A percentile compares a stretch with the other conserved stretches of the same genome.
These are phyloP conservation scores for Grosmannia serpens DNA, from an alignment of 2,329 filamentous ascomycete species.

Conservation along the genomic window DNA sequence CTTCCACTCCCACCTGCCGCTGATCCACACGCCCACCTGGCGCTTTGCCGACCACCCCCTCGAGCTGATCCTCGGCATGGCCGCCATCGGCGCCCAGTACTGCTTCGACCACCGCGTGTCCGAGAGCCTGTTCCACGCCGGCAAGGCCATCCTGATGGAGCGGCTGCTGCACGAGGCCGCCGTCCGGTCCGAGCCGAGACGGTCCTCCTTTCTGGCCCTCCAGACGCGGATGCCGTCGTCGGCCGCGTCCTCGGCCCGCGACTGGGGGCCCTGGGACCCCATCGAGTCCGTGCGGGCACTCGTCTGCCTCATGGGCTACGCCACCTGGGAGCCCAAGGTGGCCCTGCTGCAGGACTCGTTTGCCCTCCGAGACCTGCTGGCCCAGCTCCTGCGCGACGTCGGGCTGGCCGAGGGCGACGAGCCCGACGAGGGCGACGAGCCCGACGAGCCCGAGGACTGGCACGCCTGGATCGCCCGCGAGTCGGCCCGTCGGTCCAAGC, in stretches of 20 bases:
- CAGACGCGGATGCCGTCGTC: slow-evolving; percentile 6
- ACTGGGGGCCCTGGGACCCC: slow-evolving; percentile 13
- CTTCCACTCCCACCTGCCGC: slow-evolving; percentile 38
- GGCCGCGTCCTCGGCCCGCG: neutral
- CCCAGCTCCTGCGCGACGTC: slow-evolving; percentile 39
- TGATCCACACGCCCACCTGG: slow-evolving; percentile 12
- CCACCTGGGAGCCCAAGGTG: slow-evolving; percentile 47
- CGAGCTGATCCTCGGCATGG: slow-evolving; percentile 37
- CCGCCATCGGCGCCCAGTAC: slow-evolving; percentile 35
- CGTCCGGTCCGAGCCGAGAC: neutral
- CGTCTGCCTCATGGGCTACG: slow-evolving; percentile 43
- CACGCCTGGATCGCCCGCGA: slow-evolving; percentile 39
- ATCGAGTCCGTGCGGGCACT: slow-evolving; percentile 39
- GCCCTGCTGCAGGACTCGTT: slow-evolving; percentile 41
- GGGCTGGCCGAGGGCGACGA: slow-evolving; percentile 2
- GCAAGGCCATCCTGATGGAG: slow-evolving; percentile 40
- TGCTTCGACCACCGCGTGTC: slow-evolving; percentile 37
- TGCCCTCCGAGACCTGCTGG: slow-evolving; percentile 43
- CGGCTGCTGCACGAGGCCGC: slow-evolving; percentile 35
- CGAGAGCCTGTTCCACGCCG: slow-evolving; percentile 45
- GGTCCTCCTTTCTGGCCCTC: slow-evolving; percentile 7
- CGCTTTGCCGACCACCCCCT: slow-evolving; percentile 3
- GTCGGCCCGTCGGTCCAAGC: slow-evolving; percentile 40
- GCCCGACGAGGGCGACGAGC: slow-evolving; percentile 19
- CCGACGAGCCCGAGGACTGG: slow-evolving; percentile 17